Percentiles rank a stretch among this genome's conserved stretches.
phyloP scores from a whole-genome alignment of 352 stramenopile species.

The Phytophthora macrochlamydospora region DNA sequence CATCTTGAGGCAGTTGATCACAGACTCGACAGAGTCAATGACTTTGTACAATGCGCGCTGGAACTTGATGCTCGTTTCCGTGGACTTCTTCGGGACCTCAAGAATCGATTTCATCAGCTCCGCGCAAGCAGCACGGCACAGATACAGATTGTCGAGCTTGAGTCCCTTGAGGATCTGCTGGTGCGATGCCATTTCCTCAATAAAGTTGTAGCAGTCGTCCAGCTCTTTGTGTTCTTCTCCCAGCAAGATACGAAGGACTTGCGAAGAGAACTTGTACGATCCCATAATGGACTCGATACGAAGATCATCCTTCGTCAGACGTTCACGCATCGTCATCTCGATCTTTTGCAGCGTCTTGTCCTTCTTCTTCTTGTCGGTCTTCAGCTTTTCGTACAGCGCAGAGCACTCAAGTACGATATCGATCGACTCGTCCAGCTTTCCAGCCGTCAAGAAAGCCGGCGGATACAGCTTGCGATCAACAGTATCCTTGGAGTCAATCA shows the following conservation, averaged over 20 bases:
- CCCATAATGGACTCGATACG: slow-evolving; percentile 84
- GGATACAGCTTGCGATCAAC: slow-evolving; percentile 76
- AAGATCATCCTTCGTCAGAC: slow-evolving; percentile 82
- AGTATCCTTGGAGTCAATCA: slow-evolving; percentile 82
- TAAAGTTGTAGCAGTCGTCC: slow-evolving; percentile 85
- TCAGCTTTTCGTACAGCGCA: slow-evolving; percentile 80
- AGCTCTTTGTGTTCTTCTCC: slow-evolving; percentile 87
- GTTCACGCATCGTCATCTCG: slow-evolving; percentile 80
- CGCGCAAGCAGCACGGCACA: slow-evolving; percentile 63
- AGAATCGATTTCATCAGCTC: slow-evolving; percentile 88
- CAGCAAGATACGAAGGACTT: slow-evolving; percentile 76
- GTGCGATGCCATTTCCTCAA: slow-evolving; percentile 78
- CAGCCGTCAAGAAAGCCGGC: slow-evolving; percentile 79
- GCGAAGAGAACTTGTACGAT: slow-evolving; percentile 88
- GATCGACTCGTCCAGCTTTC: slow-evolving; percentile 84
- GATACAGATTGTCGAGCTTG: slow-evolving; percentile 76
- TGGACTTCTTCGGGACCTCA: slow-evolving; percentile 77
- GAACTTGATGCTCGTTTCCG: slow-evolving; percentile 84
- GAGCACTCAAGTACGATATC: slow-evolving; percentile 86
- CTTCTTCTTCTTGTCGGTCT: slow-evolving; percentile 88
- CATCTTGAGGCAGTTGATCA: slow-evolving; percentile 86
- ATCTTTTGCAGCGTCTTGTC: slow-evolving; percentile 88
- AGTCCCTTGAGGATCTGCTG: slow-evolving; percentile 79
- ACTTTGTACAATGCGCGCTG: slow-evolving; percentile 83
- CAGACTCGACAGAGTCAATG: slow-evolving; percentile 80